Percentiles rank a stretch among this genome's conserved stretches.
Evolutionary conservation across 2,329 filamentous ascomycete species (phyloP).

Genomic region (Pseudogymnoascus sp.): DNA sequence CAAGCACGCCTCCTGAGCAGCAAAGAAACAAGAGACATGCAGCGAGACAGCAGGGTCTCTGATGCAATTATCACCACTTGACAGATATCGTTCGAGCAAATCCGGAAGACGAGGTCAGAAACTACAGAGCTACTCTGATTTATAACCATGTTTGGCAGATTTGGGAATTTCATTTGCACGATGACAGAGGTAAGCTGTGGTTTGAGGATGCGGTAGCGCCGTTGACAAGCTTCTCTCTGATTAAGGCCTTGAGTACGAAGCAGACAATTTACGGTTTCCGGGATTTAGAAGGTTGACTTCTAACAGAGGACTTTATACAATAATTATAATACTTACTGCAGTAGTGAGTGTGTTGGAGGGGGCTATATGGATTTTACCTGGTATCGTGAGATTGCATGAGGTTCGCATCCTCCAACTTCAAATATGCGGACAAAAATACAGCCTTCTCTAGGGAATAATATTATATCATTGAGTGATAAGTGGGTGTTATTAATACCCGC

Average conservation of each 20-base stretch:
- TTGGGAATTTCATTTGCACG: conserved; percentile 14
- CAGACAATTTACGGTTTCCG: no score
- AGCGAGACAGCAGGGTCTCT: conserved; percentile 26
- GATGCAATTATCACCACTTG: conserved; percentile 32
- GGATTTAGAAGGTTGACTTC: no score
- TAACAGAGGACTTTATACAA: no score
- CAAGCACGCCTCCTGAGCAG: conserved; percentile 22
- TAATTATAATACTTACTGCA: no score
- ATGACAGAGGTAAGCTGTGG: conserved; percentile 10
- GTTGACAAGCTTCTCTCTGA: conserved; percentile 32
- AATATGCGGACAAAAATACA: no score
- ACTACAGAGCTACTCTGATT: conserved; percentile 18
- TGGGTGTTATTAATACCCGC: no score
- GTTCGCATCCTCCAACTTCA: no score
- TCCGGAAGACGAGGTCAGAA: conserved; percentile 22
- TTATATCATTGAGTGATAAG: no score
- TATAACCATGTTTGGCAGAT: conserved; percentile 20
- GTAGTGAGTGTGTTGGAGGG: no score
- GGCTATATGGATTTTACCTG: no score
- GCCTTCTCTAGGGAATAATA: no score
- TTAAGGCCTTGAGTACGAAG: conserved; percentile 19
- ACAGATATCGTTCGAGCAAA: conserved; percentile 31
- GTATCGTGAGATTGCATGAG: no score
- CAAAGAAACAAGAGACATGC: conserved; percentile 25
- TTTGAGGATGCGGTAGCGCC: conserved; percentile 30